Evolutionary conservation across 2,329 filamentous ascomycete species (phyloP).

Genomic region (Pseudocercospora cruenta): DNA sequence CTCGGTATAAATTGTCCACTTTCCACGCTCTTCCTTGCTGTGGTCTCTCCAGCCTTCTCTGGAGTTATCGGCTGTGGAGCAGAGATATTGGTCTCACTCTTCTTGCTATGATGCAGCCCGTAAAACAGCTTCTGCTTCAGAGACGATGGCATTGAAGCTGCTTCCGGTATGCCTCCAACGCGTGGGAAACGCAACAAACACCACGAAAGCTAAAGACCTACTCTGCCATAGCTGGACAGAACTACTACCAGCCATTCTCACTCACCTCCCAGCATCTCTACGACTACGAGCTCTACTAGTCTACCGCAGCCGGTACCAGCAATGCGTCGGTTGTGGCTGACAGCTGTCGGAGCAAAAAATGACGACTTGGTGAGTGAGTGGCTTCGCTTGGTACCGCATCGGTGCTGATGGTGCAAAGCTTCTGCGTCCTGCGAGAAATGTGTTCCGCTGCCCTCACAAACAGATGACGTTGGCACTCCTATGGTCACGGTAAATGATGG

Average conservation of each 20-base stretch:
- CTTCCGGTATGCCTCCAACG: background rate
- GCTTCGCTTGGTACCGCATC: slow-evolving; percentile 6
- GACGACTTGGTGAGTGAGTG: slow-evolving; percentile 15
- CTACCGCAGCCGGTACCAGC: slow-evolving; percentile 4
- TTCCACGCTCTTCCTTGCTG: background rate
- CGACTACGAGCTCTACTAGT: background rate
- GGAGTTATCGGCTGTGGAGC: background rate
- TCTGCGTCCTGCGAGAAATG: background rate
- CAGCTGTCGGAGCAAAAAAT: background rate
- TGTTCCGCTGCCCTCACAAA: background rate
- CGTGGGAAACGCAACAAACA: background rate
- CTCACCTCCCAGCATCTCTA: background rate
- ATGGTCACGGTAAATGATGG: background rate
- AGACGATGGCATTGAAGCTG: slow-evolving; percentile 12
- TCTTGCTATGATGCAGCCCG: slow-evolving; percentile 16
- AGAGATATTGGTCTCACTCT: slow-evolving; percentile 7
- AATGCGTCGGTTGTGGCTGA: background rate
- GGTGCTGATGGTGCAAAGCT: background rate
- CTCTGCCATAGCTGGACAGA: background rate
- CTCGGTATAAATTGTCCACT: background rate
- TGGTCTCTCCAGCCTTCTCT: background rate
- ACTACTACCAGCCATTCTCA: background rate
- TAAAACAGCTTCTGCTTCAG: slow-evolving; percentile 22
- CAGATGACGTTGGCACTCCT: background rate
- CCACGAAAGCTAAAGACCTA: background rate